Conservation (phyloP, 139 green algal species). For the Chlorella sp. region DNA sequence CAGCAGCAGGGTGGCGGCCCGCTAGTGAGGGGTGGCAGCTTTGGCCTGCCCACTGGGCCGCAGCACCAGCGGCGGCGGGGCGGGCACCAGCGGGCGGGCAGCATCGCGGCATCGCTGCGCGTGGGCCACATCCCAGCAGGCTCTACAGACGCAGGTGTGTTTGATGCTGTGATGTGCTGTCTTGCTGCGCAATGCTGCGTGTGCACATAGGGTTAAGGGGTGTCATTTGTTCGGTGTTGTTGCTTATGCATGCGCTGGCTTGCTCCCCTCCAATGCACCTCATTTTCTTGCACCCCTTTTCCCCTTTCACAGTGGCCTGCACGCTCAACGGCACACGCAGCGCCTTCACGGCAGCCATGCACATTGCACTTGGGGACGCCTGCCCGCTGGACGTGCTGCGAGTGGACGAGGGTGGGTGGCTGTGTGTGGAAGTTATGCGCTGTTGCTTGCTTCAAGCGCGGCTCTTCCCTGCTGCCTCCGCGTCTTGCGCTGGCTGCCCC, state of each 20-base stretch:
- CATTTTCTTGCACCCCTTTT: neutral
- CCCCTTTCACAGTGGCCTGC: conserved; percentile 64
- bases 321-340: conserved; percentile 83
- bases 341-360: conserved; percentile 80
- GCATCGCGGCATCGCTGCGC: conserved; percentile 52
- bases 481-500: too few species aligned
- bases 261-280: too few species aligned
- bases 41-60: neutral
- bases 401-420: conserved; percentile 44
- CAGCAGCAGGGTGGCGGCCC: neutral
- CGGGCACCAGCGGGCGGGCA: neutral
- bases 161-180: neutral
- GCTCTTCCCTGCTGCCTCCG: neutral
- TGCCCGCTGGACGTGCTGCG: conserved; percentile 78
- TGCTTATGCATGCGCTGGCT: too few species aligned
- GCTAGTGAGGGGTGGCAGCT: neutral
- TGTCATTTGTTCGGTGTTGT: neutral
- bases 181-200: too few species aligned
- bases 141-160: conserved; percentile 79
- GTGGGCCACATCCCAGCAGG: conserved; percentile 87
- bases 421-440: too few species aligned
- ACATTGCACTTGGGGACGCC: conserved; percentile 87
- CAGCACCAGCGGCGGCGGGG: neutral
- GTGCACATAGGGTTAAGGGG: neutral
- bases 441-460: too few species aligned